Evolutionary conservation across 441 rosid genomes (phyloP), one percentile per base, ranked within the genome.

Genomic region (Codiaeum variegatum): DNA sequence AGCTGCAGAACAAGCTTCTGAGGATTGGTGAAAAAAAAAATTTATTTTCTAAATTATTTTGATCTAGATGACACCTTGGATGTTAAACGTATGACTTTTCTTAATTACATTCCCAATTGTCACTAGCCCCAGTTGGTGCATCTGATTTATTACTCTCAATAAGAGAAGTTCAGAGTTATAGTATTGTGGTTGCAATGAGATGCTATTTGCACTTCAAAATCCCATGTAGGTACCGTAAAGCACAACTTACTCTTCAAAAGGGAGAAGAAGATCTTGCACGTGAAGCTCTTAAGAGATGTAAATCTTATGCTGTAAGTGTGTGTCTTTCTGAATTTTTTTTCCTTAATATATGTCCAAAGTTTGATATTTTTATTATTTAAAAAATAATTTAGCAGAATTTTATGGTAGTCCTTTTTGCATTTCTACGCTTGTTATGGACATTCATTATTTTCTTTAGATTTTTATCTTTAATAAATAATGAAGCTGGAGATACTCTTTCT

Each of bases 211-310:
- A 24, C 23, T 54, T 13, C 21, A 31, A 24, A 47, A 74, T 61
- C 59, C 23, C 21, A 54, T 76, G 29, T 70, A 95, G 99, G 99
- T 95, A 95, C 75, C 92, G 92, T n/a, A 91, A 87, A 79, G 99
- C 98, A 72, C 98, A 95, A 74, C 87, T 95, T 74, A 97, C 99
- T 83, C 98, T 95, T 76, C 87, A 89, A 38, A 95, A 88, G 84
- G 99, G 99, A 64, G 93, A 95, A 62, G 99, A 95, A 83, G 95
- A 92, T 88, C 99, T 95, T 76, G 99, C 99, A 70, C 98, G 98
- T 70, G 99, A 92, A 83, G 98, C 98, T 67, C 96, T 95, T 65
- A 95, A 95, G 82, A 87, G 99, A 75, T 82, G 99, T 44, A 95
- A 95, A 81, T 88, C 98, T 69, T 88, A 78, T 86, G 86, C 91